phyloP scores from a whole-genome alignment of 305 asterid genomes.

The Solanum hybrid region DNA sequence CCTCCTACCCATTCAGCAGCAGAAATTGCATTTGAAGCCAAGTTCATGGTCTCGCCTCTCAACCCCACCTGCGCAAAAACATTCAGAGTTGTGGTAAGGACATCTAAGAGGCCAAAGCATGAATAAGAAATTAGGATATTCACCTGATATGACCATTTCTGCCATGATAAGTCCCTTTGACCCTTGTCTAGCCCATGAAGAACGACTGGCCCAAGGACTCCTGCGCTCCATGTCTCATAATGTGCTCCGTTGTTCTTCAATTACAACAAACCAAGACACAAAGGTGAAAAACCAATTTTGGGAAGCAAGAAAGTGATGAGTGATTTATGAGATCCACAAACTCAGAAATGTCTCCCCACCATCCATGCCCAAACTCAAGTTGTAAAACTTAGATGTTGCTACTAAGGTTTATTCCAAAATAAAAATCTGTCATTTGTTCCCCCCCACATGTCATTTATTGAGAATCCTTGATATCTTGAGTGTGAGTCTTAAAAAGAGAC shows the following conservation, averaged over 20 bases:
- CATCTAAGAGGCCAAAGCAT: background rate
- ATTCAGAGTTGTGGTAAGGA: background rate
- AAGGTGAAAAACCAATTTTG: background rate
- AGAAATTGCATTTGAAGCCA: constrained; percentile 46
- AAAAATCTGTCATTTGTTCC: background rate
- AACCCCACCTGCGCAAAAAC: constrained; percentile 53
- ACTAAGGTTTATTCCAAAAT: background rate
- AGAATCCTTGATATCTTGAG: background rate
- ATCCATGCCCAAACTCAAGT: background rate
- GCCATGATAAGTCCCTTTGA: constrained; percentile 56
- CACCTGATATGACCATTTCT: constrained; percentile 96
- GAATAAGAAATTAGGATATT: background rate
- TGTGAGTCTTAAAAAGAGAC: constrained; percentile 13
- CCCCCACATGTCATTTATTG: background rate
- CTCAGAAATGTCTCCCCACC: background rate
- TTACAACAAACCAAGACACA: background rate
- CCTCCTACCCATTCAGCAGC: constrained; percentile 54
- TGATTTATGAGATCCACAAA: background rate
- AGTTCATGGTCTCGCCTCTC: constrained; percentile 73
- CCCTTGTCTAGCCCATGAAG: constrained; percentile 67
- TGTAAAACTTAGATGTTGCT: background rate
- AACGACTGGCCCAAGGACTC: constrained; percentile 78
- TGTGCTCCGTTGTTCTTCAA: constrained; percentile 64
- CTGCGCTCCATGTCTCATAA: constrained; percentile 64
- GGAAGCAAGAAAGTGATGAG: background rate